A percentile compares a stretch with the other conserved stretches of the same genome.
Conservation (phyloP, 1,284 basidiomycete genomes). For the Kwoniella shivajii region DNA sequence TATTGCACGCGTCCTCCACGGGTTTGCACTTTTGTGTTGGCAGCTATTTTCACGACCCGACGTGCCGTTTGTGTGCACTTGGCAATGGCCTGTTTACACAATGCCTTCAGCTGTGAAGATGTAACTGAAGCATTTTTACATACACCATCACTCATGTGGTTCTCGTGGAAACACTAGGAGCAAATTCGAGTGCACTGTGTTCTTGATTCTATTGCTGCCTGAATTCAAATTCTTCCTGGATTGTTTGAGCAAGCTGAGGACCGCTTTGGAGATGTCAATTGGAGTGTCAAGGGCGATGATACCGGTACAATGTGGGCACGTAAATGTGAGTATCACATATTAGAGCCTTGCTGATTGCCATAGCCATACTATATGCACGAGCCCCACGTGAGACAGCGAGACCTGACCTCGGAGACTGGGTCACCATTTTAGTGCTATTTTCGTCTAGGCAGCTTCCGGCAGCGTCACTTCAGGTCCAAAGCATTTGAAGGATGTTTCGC, state of each 20-base stretch:
- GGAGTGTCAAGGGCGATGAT: constrained; percentile 64
- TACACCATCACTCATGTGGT: too few relatives aligned
- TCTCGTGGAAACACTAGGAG: too few relatives aligned
- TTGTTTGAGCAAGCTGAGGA: constrained; percentile 79
- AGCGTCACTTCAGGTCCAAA: too few relatives aligned
- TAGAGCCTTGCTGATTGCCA: not conserved
- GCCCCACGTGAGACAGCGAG: constrained; percentile 71
- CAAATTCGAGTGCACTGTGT: constrained; percentile 31
- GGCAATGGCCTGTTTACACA: too few relatives aligned
- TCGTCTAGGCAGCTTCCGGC: constrained; percentile 20
- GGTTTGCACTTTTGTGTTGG: too few relatives aligned
- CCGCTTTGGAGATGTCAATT: constrained; percentile 88
- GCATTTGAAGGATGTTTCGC: too few relatives aligned
- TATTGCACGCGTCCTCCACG: too few relatives aligned
- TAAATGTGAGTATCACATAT: constrained; percentile 38
- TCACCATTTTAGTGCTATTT: not conserved
- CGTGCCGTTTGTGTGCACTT: too few relatives aligned
- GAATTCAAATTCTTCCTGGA: constrained; percentile 73
- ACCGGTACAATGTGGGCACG: constrained; percentile 51
- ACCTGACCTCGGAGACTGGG: too few relatives aligned
- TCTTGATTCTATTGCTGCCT: constrained; percentile 52
- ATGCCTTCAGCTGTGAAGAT: too few relatives aligned
- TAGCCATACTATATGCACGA: constrained; percentile 90
- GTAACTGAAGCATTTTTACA: too few relatives aligned
- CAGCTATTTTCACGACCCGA: too few relatives aligned